Conservation (phyloP, 257 asterid species). For the Ehretia macrophylla region DNA sequence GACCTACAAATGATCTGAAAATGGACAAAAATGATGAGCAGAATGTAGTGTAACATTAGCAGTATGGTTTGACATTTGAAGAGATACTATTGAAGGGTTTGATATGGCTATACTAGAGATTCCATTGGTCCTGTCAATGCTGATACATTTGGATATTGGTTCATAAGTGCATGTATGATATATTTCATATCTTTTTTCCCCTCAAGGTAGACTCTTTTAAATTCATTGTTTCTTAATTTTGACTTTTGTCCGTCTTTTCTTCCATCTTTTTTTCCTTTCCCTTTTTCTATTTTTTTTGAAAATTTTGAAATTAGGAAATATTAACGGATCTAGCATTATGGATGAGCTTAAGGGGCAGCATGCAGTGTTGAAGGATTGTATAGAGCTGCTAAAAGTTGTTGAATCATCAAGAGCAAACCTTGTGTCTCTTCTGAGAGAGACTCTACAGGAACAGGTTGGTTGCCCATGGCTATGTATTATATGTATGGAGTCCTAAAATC, state of each 20-base stretch:
- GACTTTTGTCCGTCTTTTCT: background rate
- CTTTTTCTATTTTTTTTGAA: background rate
- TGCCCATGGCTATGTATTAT: conserved; percentile 4
- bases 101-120: too few species aligned
- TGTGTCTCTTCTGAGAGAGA: conserved; percentile 64
- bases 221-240: background rate
- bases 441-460: conserved; percentile 81
- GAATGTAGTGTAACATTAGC: too few species aligned
- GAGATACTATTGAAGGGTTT: too few species aligned
- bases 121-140: too few species aligned
- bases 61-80: too few species aligned
- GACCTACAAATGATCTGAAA: too few species aligned
- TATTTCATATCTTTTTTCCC: too few species aligned
- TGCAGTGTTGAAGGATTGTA: conserved; percentile 58
- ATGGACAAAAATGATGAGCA: too few species aligned
- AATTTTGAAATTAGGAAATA: conserved; percentile 23
- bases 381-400: conserved; percentile 52
- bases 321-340: conserved; percentile 31
- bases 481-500: background rate
- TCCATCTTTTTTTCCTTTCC: background rate
- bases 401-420: conserved; percentile 73
- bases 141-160: too few species aligned
- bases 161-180: too few species aligned
- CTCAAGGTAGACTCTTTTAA: too few species aligned
- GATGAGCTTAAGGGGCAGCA: conserved; percentile 78